phyloP scores from a whole-genome alignment of 345 rosid genomes.

The Salix suchowensis region DNA sequence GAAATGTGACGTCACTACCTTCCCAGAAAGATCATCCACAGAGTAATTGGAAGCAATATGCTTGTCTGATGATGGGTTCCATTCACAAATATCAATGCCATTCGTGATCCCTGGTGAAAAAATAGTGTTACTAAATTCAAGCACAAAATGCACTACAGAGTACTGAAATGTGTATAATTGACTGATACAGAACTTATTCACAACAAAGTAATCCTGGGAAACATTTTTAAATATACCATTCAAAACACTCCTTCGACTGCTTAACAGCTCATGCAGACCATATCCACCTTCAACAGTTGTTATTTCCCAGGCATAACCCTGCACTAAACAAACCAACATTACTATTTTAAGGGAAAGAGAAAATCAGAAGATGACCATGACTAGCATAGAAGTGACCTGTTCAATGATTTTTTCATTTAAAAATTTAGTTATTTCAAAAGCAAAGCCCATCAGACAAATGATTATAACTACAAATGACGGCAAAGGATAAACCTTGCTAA shows the following conservation, averaged over 20 bases:
- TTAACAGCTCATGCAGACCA: slow-evolving; percentile 72
- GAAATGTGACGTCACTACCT: slow-evolving; percentile 41
- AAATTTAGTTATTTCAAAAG: neutral
- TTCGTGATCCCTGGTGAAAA: slow-evolving; percentile 70
- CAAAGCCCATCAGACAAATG: neutral
- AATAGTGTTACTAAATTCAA: neutral
- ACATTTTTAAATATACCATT: slow-evolving; percentile 43
- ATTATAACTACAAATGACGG: neutral
- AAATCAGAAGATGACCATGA: neutral
- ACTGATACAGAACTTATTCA: neutral
- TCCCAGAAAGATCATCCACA: slow-evolving; percentile 63
- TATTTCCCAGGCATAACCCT: slow-evolving; percentile 98
- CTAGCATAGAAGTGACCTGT: neutral
- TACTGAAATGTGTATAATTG: neutral
- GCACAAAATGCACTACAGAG: neutral
- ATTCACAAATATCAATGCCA: slow-evolving; percentile 74
- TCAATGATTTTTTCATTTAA: neutral
- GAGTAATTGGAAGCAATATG: slow-evolving; percentile 62
- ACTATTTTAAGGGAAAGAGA: neutral
- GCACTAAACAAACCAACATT: slow-evolving; percentile 12
- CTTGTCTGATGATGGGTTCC: slow-evolving; percentile 80
- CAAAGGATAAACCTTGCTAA: slow-evolving; percentile 64
- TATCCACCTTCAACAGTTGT: slow-evolving; percentile 94
- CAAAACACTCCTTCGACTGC: slow-evolving; percentile 66
- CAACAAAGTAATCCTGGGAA: neutral